These are phyloP conservation scores for Globisporangium emineosum DNA, from an alignment of 352 stramenopile genomes.

Conservation along the genomic window DNA sequence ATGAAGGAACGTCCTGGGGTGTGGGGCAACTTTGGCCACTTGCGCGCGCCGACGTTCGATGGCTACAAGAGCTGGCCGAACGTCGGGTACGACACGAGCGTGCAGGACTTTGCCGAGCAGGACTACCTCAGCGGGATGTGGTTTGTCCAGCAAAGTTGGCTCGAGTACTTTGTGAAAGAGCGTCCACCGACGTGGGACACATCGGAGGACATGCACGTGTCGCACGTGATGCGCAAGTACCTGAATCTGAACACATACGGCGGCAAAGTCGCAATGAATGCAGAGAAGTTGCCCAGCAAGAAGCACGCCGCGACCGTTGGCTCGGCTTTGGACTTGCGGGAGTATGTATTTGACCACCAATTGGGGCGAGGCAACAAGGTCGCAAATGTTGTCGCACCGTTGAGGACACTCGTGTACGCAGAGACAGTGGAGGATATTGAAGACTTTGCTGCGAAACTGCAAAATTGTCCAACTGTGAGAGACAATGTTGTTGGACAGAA, in stretches of 20 bases:
- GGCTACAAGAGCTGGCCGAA: constrained; percentile 54
- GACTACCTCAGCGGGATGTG: constrained; percentile 69
- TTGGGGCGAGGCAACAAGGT: constrained; percentile 62
- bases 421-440: constrained; percentile 46
- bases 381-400: constrained; percentile 35
- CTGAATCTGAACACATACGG: constrained; percentile 65
- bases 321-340: constrained; percentile 44
- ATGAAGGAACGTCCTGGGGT: constrained; percentile 37
- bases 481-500: background rate
- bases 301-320: constrained; percentile 41
- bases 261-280: constrained; percentile 33
- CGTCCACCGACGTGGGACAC: constrained; percentile 46
- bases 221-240: constrained; percentile 62
- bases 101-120: constrained; percentile 37
- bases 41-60: constrained; percentile 35
- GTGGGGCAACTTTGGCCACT: constrained; percentile 53
- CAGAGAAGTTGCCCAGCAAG: constrained; percentile 31
- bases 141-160: constrained; percentile 59
- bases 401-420: constrained; percentile 51
- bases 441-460: constrained; percentile 36
- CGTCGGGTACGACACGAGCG: constrained; percentile 25
- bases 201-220: constrained; percentile 61
- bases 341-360: constrained; percentile 61
- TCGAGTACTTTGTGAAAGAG: constrained; percentile 66
- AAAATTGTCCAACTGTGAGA: constrained; percentile 18